phyloP scores from a whole-genome alignment of 768 basidiomycete species.

The Termitomyces titanicus region DNA sequence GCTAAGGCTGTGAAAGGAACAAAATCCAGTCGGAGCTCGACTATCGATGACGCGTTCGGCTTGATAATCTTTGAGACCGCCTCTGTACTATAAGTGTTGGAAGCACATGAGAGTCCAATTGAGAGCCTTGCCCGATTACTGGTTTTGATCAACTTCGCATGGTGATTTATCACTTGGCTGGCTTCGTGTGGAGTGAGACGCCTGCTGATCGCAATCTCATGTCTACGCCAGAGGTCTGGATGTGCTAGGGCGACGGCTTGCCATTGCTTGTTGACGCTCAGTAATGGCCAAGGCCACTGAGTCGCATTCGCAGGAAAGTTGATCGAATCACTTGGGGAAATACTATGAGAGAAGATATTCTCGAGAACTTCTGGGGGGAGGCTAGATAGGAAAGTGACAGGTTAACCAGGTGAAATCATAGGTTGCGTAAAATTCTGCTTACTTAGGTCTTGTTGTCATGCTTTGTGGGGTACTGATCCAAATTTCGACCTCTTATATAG shows the following conservation, averaged over 20 bases:
- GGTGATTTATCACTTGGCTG: not conserved
- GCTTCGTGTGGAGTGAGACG: not conserved
- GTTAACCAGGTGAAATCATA: not conserved
- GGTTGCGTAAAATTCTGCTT: not conserved
- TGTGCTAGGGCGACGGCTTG: not conserved
- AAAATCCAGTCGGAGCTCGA: constrained; percentile 1
- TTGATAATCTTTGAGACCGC: constrained; percentile 1
- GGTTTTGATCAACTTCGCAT: not conserved
- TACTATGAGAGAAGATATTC: constrained; percentile 5
- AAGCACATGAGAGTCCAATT: constrained; percentile 4
- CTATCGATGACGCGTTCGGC: not conserved
- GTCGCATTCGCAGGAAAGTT: not conserved
- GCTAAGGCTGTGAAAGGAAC: constrained; percentile 2
- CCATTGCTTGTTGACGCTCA: constrained; percentile 6
- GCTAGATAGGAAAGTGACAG: not conserved
- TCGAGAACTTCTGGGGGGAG: constrained; percentile 6
- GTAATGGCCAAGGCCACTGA: constrained; percentile 6
- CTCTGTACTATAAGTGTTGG: not conserved
- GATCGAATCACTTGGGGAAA: not conserved
- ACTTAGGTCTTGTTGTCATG: not conserved
- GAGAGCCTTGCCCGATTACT: not conserved
- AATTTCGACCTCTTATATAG: not conserved
- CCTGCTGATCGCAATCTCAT: constrained; percentile 4
- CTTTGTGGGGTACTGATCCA: not conserved
- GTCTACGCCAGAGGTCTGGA: constrained; percentile 6